Evolutionary conservation across 306 rosid species (phyloP).

Genomic region (Pyrus communis): DNA sequence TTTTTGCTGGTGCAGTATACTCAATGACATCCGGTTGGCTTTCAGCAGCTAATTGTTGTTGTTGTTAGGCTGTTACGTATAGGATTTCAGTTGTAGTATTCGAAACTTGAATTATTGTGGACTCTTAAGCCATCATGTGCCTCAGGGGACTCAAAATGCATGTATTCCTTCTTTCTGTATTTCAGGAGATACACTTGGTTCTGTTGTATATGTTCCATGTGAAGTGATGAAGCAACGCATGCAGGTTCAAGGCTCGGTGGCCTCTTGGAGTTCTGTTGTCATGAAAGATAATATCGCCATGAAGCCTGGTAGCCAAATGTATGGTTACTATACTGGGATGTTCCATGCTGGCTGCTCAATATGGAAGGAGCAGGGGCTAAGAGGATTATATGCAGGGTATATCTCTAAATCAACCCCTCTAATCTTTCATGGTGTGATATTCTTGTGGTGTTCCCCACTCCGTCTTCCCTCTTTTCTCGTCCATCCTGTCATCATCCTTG

Average conservation of each 20-base stretch:
- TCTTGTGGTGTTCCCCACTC: neutral
- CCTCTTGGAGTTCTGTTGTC: slow-evolving; percentile 57
- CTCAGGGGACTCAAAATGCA: slow-evolving; percentile 12
- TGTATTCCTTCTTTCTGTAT: slow-evolving; percentile 19
- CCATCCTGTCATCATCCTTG: neutral
- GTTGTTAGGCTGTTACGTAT: neutral
- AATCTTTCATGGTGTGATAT: slow-evolving; percentile 2
- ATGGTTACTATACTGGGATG: slow-evolving; percentile 77
- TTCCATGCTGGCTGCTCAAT: slow-evolving; percentile 78
- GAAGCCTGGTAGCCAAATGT: slow-evolving; percentile 49
- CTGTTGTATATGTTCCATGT: slow-evolving; percentile 90
- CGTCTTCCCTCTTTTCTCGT: neutral
- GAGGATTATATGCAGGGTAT: slow-evolving; percentile 90
- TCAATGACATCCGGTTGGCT: neutral
- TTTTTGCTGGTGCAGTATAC: slow-evolving; percentile 4
- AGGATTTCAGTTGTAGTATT: neutral
- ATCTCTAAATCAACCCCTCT: neutral
- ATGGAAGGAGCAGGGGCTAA: slow-evolving; percentile 70
- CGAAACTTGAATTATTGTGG: neutral
- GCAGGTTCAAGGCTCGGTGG: slow-evolving; percentile 83
- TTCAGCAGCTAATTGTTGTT: slow-evolving; percentile 1
- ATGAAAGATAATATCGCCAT: slow-evolving; percentile 37
- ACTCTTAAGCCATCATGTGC: slow-evolving; percentile 13
- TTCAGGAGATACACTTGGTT: slow-evolving; percentile 91
- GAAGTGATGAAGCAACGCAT: slow-evolving; percentile 91